These are phyloP conservation scores for Colletotrichum sansevieriae DNA, from an alignment of 2,329 filamentous ascomycete genomes.

Conservation along the genomic window DNA sequence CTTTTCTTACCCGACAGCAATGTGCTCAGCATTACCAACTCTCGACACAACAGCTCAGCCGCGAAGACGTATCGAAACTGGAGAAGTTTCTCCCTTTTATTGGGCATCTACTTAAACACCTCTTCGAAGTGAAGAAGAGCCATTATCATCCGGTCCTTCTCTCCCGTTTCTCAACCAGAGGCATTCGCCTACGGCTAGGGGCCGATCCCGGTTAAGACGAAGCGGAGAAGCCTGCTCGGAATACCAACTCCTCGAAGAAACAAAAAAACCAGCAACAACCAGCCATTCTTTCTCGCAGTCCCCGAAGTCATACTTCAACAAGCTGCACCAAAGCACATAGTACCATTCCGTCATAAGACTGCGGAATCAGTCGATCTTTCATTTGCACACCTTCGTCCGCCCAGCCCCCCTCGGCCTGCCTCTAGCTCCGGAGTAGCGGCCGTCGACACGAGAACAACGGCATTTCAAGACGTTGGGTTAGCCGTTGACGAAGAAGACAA, in stretches of 20 bases:
- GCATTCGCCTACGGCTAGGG: constrained; percentile 38
- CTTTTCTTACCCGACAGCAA: constrained; percentile 44
- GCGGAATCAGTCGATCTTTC: constrained; percentile 30
- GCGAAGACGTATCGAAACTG: neutral
- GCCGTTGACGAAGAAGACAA: constrained; percentile 37
- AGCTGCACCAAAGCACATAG: neutral
- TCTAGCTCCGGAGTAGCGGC: constrained; percentile 31
- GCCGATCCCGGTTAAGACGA: constrained; percentile 27
- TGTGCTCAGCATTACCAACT: constrained; percentile 10
- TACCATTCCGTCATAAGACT: constrained; percentile 11
- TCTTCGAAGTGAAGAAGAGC: constrained; percentile 13
- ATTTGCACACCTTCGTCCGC: neutral
- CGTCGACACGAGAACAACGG: constrained; percentile 30
- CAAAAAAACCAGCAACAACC: neutral
- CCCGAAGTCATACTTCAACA: neutral
- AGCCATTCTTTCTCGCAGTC: neutral
- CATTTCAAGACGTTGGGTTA: constrained; percentile 4
- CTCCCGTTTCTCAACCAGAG: constrained; percentile 19
- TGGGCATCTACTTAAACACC: constrained; percentile 37
- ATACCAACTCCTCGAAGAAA: constrained; percentile 4
- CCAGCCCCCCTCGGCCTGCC: constrained; percentile 18
- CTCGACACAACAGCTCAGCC: neutral
- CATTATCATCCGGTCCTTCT: neutral
- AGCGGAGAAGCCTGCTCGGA: constrained; percentile 30
- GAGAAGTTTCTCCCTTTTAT: constrained; percentile 16